These are phyloP conservation scores for Clavispora santaluciae DNA, from an alignment of 805 yeast species.

Conservation along the genomic window DNA sequence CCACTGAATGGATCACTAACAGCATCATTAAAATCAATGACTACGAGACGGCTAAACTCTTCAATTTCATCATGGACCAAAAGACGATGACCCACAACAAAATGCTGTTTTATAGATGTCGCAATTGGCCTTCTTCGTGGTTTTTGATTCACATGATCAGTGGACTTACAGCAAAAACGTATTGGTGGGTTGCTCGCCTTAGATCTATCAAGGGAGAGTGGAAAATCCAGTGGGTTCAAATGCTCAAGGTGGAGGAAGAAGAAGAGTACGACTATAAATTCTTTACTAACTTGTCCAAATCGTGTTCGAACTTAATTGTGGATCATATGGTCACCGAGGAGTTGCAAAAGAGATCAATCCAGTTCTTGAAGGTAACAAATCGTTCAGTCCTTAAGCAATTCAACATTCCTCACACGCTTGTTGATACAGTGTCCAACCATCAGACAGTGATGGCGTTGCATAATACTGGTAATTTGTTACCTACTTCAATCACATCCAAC, in stretches of 20 bases:
- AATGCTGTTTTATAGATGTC: conserved; percentile 41
- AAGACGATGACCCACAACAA: conserved; percentile 15
- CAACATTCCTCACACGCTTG: not conserved
- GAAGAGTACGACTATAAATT: conserved; percentile 25
- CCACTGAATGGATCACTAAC: conserved; percentile 67
- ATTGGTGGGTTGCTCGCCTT: conserved; percentile 53
- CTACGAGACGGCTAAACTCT: conserved; percentile 42
- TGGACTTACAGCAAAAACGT: conserved; percentile 33
- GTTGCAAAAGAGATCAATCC: conserved; percentile 35
- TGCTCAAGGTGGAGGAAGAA: conserved; percentile 15
- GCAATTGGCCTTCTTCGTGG: conserved; percentile 57
- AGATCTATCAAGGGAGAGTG: conserved; percentile 49
- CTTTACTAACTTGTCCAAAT: conserved; percentile 35
- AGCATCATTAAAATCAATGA: conserved; percentile 47
- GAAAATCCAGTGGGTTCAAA: conserved; percentile 49
- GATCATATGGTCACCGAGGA: conserved; percentile 53
- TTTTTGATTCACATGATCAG: conserved; percentile 40
- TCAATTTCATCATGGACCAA: conserved; percentile 25
- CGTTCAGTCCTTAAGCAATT: not conserved
- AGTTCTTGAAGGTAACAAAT: conserved; percentile 19
- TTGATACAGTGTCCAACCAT: not conserved
- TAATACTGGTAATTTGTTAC: conserved; percentile 24
- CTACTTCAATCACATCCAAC: conserved; percentile 30
- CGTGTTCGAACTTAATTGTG: conserved; percentile 44
- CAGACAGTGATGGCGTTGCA: conserved; percentile 15